Evolutionary conservation across 805 yeast species (phyloP).

Genomic region (Nakazawaea molendinolei): DNA sequence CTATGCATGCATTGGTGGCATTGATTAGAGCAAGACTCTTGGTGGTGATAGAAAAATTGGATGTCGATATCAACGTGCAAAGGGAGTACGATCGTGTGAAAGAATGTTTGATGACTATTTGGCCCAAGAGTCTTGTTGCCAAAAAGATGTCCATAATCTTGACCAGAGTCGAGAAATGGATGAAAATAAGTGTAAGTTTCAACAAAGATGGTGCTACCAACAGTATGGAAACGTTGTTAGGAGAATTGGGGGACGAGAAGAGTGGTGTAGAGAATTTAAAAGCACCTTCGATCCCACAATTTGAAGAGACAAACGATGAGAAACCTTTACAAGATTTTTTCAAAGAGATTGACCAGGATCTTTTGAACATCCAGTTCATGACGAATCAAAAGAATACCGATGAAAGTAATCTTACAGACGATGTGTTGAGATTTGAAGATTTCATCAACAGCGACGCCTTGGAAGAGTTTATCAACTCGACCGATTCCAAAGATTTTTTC

Average conservation of each 20-base stretch:
- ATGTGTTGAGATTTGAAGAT: not conserved
- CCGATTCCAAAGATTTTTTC: not conserved
- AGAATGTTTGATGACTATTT: conserved; percentile 17
- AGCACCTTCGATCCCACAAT: conserved; percentile 15
- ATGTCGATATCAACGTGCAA: conserved; percentile 26
- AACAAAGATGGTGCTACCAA: conserved; percentile 47
- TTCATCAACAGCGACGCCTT: not conserved
- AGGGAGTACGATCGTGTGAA: conserved; percentile 23
- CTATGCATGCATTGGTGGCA: conserved; percentile 45
- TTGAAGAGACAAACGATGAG: too few species aligned
- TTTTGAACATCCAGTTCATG: conserved; percentile 11
- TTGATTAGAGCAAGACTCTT: conserved; percentile 39
- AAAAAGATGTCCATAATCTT: conserved; percentile 27
- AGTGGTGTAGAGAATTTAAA: conserved; percentile 28
- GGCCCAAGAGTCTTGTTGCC: conserved; percentile 25
- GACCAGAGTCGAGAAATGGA: conserved; percentile 31
- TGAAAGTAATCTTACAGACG: not conserved
- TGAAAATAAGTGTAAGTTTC: conserved; percentile 29
- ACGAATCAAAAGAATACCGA: not conserved
- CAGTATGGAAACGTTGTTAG: conserved; percentile 45
- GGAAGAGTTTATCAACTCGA: not conserved
- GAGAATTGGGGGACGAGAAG: conserved; percentile 47
- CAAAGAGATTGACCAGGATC: conserved; percentile 11
- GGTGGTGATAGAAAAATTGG: conserved; percentile 34
- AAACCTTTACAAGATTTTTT: conserved; percentile 7